phyloP scores from a whole-genome alignment of 768 basidiomycete genomes.

The Holtermannia corniformis region DNA sequence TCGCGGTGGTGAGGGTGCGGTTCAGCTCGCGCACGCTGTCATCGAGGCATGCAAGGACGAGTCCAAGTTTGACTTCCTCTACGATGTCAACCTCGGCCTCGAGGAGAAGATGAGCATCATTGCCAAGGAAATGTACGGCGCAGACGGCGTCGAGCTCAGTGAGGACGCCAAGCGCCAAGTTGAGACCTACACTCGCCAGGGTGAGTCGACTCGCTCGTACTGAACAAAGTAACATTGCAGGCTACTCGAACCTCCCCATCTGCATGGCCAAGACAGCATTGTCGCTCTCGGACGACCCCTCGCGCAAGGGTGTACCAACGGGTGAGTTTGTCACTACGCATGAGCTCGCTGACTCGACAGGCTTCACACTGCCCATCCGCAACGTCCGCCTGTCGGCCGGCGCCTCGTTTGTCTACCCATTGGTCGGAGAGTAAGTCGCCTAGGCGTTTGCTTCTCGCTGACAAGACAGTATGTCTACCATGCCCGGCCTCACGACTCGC shows the following conservation, averaged over 20 bases:
- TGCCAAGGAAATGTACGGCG: constrained; percentile 84
- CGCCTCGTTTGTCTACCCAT: constrained; percentile 89
- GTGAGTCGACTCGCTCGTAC: constrained; percentile 47
- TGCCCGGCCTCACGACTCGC: constrained; percentile 90
- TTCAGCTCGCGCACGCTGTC: constrained; percentile 84
- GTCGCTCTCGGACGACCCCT: constrained; percentile 90
- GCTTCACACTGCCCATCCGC: constrained; percentile 87
- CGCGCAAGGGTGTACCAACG: constrained; percentile 77
- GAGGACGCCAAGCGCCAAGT: constrained; percentile 75
- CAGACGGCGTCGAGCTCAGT: constrained; percentile 78
- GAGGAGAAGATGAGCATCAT: constrained; percentile 82
- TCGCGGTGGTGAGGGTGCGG: constrained; percentile 81
- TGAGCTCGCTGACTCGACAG: constrained; percentile 40
- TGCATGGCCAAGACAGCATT: constrained; percentile 98
- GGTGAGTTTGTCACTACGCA: background rate
- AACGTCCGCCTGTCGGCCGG: constrained; percentile 81
- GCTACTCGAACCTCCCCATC: constrained; percentile 49
- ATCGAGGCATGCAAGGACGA: constrained; percentile 67
- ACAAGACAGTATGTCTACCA: constrained; percentile 97
- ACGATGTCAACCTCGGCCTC: constrained; percentile 72
- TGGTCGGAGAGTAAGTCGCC: constrained; percentile 62
- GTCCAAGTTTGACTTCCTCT: constrained; percentile 83
- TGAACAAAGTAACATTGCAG: constrained; percentile 1
- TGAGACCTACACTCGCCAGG: constrained; percentile 84
- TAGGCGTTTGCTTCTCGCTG: too few relatives aligned